These are phyloP conservation scores for Lentinula detonsa DNA, from an alignment of 768 basidiomycete genomes.

Conservation along the genomic window DNA sequence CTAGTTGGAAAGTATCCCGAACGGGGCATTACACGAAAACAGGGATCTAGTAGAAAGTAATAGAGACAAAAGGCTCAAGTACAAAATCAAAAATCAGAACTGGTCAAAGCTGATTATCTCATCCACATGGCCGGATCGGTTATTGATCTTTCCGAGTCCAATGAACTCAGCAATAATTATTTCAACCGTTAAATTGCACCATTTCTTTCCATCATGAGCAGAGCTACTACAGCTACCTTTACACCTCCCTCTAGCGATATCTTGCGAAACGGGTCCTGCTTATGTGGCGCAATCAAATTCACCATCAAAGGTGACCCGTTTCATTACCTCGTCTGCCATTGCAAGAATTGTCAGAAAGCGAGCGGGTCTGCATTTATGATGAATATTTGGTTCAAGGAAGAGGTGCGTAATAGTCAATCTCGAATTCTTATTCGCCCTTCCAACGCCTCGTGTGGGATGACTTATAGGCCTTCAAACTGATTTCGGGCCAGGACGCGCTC, in stretches of 20 bases:
- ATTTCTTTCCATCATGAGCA: not conserved
- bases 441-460: not conserved
- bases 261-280: conserved; percentile 17
- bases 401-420: conserved; percentile 18
- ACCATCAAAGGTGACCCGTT: conserved; percentile 28
- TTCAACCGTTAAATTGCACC: too few species aligned
- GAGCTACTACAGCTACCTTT: not conserved
- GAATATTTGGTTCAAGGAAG: conserved; percentile 26
- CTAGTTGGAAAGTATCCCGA: too few species aligned
- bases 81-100: too few species aligned
- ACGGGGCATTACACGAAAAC: too few species aligned
- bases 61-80: too few species aligned
- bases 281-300: conserved; percentile 31
- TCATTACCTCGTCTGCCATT: conserved; percentile 35
- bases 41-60: too few species aligned
- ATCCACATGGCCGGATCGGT: not conserved
- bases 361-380: conserved; percentile 36
- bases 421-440: not conserved
- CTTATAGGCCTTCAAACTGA: conserved; percentile 20
- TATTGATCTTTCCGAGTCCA: not conserved
- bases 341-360: conserved; percentile 35
- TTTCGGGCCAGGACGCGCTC: conserved; percentile 22
- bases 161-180: too few species aligned
- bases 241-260: not conserved
- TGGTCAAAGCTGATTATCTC: not conserved